A percentile compares a stretch with the other conserved stretches of the same genome.
Conservation (phyloP, 345 rosid species). For the Brassica carinata region DNA sequence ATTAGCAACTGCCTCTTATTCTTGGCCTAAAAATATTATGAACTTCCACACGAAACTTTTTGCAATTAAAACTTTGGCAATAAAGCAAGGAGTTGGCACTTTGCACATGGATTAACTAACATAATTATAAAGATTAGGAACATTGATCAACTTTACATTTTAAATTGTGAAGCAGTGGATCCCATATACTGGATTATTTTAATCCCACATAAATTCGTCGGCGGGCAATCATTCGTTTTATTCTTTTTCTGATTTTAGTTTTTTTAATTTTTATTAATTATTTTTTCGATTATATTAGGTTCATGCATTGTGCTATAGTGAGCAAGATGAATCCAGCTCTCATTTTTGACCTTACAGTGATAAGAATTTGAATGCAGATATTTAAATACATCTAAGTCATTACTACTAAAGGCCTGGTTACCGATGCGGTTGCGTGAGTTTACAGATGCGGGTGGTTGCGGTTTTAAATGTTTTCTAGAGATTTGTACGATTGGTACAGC, state of each 20-base stretch:
- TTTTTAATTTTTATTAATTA: neutral
- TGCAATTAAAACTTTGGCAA: slow-evolving; percentile 6
- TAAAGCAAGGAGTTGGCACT: slow-evolving; percentile 6
- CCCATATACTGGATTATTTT: slow-evolving; percentile 14
- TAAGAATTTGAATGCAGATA: neutral
- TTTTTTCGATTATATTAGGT: neutral
- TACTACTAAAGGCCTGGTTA: no score
- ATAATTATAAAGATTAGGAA: slow-evolving; percentile 16
- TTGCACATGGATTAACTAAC: slow-evolving; percentile 33
- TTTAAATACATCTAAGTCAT: neutral
- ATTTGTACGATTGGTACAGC: no score
- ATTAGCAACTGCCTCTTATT: no score
- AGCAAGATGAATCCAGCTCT: neutral
- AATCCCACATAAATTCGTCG: slow-evolving; percentile 14
- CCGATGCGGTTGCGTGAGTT: no score
- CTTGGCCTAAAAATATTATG: no score
- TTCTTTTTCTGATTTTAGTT: neutral
- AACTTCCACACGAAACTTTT: no score
- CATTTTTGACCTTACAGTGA: neutral
- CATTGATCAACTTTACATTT: neutral
- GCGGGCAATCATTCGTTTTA: slow-evolving; percentile 33
- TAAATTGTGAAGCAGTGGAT: slow-evolving; percentile 11
- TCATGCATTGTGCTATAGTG: neutral
- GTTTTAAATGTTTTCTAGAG: no score
- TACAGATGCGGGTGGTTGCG: no score